These are phyloP conservation scores for Periconia digitata DNA, from an alignment of 2,329 filamentous ascomycete genomes.

Conservation along the genomic window DNA sequence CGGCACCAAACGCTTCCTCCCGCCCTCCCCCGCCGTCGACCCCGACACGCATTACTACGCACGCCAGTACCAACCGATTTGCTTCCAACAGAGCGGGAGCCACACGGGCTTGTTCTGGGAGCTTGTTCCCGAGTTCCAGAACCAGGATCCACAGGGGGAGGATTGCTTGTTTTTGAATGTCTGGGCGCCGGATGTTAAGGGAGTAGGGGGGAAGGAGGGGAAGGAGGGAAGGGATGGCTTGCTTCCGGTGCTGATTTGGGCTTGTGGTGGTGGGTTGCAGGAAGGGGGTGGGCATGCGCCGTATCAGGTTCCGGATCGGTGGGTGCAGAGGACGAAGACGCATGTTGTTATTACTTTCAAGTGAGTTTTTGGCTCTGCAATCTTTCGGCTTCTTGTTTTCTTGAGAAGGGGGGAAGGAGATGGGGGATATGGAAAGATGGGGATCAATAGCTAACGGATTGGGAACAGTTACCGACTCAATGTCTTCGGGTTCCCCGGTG, in stretches of 20 bases:
- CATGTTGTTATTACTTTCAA: slow-evolving; percentile 40
- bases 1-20: slow-evolving; percentile 26
- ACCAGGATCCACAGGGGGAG: slow-evolving; percentile 29
- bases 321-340: slow-evolving; percentile 38
- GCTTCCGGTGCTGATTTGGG: slow-evolving; percentile 50
- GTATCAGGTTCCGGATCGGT: slow-evolving; percentile 33
- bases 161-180: slow-evolving; percentile 51
- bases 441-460: background rate
- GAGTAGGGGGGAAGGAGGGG: slow-evolving; percentile 1
- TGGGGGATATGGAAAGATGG: too few relatives aligned
- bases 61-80: background rate
- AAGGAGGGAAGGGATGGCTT: background rate
- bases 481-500: slow-evolving; percentile 45
- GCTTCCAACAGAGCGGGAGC: background rate
- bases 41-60: background rate
- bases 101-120: slow-evolving; percentile 17
- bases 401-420: too few relatives aligned
- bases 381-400: too few relatives aligned
- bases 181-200: slow-evolving; percentile 42
- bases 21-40: slow-evolving; percentile 11
- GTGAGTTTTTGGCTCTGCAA: slow-evolving; percentile 14
- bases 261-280: slow-evolving; percentile 52
- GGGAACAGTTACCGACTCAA: slow-evolving; percentile 36
- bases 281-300: slow-evolving; percentile 50
- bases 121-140: slow-evolving; percentile 14